These are phyloP conservation scores for Fusarium sororula DNA, from an alignment of 2,329 filamentous ascomycete species.

Conservation along the genomic window DNA sequence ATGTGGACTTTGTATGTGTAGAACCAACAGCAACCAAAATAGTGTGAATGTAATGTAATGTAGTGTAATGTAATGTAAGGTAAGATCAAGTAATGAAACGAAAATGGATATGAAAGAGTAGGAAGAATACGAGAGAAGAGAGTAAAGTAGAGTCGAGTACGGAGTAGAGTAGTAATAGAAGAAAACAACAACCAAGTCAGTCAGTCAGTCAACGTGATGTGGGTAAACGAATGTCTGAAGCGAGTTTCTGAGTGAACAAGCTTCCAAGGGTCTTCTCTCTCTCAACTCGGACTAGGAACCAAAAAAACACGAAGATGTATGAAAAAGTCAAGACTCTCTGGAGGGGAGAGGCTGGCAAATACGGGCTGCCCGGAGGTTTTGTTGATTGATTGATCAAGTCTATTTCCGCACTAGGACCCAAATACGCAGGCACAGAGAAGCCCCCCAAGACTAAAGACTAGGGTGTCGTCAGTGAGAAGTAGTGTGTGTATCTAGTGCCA, in stretches of 20 bases:
- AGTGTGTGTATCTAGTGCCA: background rate
- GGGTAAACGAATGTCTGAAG: slow-evolving; percentile 33
- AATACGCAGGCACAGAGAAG: slow-evolving; percentile 5
- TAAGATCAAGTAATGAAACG: background rate
- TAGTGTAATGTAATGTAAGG: background rate
- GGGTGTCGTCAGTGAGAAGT: background rate
- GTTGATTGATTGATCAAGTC: slow-evolving; percentile 23
- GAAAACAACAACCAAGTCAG: slow-evolving; percentile 1
- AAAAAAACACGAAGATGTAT: slow-evolving; percentile 15
- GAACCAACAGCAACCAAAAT: background rate
- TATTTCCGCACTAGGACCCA: slow-evolving; percentile 23
- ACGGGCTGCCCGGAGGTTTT: slow-evolving; percentile 27
- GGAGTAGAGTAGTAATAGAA: background rate
- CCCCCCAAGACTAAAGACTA: background rate
- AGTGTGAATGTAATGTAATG: background rate
- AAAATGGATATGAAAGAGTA: background rate
- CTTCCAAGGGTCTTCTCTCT: slow-evolving; percentile 20
- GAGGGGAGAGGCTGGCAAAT: slow-evolving; percentile 20
- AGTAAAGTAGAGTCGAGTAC: background rate
- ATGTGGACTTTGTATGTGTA: background rate
- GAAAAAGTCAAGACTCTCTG: slow-evolving; percentile 21
- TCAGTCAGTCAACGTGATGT: background rate
- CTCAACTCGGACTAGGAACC: slow-evolving; percentile 4
- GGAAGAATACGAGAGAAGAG: background rate
- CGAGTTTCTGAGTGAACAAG: slow-evolving; percentile 11